Conservation (phyloP, 148 eudicot species). For the Camellia lanceoleosa region DNA sequence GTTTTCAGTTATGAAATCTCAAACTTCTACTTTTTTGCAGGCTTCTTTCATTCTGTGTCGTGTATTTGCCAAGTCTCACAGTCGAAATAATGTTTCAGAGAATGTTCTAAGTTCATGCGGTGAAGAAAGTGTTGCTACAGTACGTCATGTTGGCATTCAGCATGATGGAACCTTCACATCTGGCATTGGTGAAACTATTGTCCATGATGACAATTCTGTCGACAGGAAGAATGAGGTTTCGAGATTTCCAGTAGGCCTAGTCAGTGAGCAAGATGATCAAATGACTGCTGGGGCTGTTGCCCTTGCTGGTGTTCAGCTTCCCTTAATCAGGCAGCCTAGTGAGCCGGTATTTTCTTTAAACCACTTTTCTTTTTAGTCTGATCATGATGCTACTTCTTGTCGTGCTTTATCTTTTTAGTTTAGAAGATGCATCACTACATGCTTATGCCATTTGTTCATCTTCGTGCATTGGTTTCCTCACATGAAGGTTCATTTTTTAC, state of each 20-base stretch:
- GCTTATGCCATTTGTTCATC: not conserved
- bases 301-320: conserved; percentile 18
- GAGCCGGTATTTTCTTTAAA: conserved; percentile 24
- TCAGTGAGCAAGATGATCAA: conserved; percentile 14
- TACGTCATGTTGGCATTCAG: conserved; percentile 57
- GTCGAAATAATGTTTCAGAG: conserved; percentile 31
- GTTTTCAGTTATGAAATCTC: not conserved
- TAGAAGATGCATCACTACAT: not conserved
- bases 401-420: not conserved
- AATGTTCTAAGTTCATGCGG: conserved; percentile 44
- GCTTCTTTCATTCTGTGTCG: conserved; percentile 55
- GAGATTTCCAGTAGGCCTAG: conserved; percentile 17
- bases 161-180: conserved; percentile 36
- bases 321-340: conserved; percentile 16
- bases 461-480: not conserved
- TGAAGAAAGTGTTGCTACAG: conserved; percentile 41
- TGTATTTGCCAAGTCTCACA: conserved; percentile 34
- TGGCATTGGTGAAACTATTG: conserved; percentile 29
- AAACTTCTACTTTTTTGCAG: conserved; percentile 31
- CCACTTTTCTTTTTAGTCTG: not conserved
- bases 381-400: not conserved
- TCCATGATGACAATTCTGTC: conserved; percentile 21
- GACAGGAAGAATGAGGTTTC: conserved; percentile 24
- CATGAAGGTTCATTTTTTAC: not conserved
- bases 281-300: conserved; percentile 11